Conservation (phyloP, 2,329 filamentous ascomycete species). For the Endocalyx cinctus region DNA sequence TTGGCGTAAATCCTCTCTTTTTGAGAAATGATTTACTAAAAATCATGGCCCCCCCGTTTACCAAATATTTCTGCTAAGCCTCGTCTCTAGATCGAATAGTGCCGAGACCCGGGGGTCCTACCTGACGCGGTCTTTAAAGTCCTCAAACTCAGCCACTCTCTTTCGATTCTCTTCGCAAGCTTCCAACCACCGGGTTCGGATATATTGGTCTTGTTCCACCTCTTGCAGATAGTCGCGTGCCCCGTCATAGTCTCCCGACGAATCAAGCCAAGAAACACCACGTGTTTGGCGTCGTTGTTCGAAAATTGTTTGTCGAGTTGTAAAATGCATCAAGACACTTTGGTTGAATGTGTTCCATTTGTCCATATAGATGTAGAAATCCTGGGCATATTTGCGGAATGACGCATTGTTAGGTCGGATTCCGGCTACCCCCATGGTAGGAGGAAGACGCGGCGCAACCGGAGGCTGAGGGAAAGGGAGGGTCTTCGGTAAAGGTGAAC, state of each 20-base stretch:
- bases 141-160: slow-evolving; percentile 54
- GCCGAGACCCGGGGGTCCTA: slow-evolving; percentile 18
- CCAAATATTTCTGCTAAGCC: no score
- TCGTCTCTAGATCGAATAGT: no score
- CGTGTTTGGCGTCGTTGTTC: slow-evolving; percentile 34
- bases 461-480: slow-evolving; percentile 46
- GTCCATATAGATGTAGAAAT: slow-evolving; percentile 50
- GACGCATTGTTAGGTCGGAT: slow-evolving; percentile 37
- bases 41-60: no score
- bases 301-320: slow-evolving; percentile 43
- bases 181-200: slow-evolving; percentile 56
- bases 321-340: slow-evolving; percentile 52
- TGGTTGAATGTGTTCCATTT: slow-evolving; percentile 48
- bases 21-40: no score
- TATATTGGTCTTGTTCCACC: slow-evolving; percentile 59
- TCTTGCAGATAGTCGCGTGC: slow-evolving; percentile 55
- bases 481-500: no score
- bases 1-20: no score
- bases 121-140: slow-evolving; percentile 37
- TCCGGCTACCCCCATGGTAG: slow-evolving; percentile 36
- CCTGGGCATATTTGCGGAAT: slow-evolving; percentile 48
- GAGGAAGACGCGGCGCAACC: slow-evolving; percentile 42
- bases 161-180: slow-evolving; percentile 57
- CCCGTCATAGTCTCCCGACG: slow-evolving; percentile 29
- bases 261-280: slow-evolving; percentile 41